Conservation (phyloP, 2,329 filamentous ascomycete genomes). For the Colletotrichum tanaceti region DNA sequence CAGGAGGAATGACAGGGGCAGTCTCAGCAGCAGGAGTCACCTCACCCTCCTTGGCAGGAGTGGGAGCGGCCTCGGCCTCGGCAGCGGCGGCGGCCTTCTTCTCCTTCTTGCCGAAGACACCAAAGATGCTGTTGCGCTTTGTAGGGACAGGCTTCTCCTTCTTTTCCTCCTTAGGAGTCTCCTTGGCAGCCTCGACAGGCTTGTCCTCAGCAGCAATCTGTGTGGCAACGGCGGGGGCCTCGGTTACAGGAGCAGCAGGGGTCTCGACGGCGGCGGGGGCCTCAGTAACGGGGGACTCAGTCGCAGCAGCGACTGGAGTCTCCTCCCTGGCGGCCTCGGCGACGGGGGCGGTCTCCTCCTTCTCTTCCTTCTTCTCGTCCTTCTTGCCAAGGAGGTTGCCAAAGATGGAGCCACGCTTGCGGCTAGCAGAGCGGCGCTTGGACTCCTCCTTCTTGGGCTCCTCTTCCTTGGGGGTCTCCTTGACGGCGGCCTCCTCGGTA, state of each 20-base stretch:
- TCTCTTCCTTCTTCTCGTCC: conserved; percentile 60
- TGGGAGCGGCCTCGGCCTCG: conserved; percentile 58
- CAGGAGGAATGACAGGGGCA: conserved; percentile 69
- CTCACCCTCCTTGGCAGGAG: conserved; percentile 58
- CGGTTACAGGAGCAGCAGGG: conserved; percentile 48
- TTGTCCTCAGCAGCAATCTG: conserved; percentile 40
- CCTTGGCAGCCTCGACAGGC: conserved; percentile 49
- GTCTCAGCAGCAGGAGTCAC: conserved; percentile 57
- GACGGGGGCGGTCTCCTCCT: conserved; percentile 52
- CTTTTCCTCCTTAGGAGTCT: conserved; percentile 51
- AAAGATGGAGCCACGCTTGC: conserved; percentile 75
- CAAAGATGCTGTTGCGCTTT: conserved; percentile 70
- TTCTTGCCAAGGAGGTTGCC: conserved; percentile 68
- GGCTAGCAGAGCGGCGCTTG: conserved; percentile 72
- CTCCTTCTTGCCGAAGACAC: conserved; percentile 66
- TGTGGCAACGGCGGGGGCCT: conserved; percentile 40
- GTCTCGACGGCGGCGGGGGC: conserved; percentile 50
- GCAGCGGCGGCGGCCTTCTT: conserved; percentile 68
- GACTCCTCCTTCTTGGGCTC: conserved; percentile 66
- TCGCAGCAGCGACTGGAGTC: conserved; percentile 45
- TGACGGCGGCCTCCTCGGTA: conserved; percentile 47
- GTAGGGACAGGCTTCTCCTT: conserved; percentile 58
- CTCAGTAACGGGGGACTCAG: conserved; percentile 51
- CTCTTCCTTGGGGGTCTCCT: conserved; percentile 54
- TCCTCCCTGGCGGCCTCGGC: conserved; percentile 48